Conservation (phyloP, 345 rosid species). For the Syzygium jambos region DNA sequence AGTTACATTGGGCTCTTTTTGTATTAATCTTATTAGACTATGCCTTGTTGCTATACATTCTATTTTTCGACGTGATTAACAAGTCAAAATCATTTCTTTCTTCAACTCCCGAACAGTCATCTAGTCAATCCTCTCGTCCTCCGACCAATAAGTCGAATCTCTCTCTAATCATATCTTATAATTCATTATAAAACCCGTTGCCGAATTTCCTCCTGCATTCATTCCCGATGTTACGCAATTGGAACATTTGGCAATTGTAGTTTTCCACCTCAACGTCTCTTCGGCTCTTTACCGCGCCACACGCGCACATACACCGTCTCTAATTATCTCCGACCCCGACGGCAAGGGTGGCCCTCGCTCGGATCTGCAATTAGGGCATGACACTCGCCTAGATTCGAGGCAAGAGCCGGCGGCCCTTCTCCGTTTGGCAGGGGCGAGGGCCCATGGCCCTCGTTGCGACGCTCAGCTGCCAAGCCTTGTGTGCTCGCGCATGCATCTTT, state of each 20-base stretch:
- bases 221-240: background rate
- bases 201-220: background rate
- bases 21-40: background rate
- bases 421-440: too few species aligned
- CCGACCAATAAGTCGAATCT: background rate
- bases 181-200: background rate
- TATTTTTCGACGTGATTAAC: background rate
- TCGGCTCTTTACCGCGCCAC: background rate
- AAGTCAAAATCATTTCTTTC: background rate
- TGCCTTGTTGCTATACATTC: background rate
- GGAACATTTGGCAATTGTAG: background rate
- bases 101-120: background rate
- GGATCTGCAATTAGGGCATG: background rate
- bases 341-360: accelerated
- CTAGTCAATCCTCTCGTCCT: background rate
- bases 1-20: background rate
- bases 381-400: background rate
- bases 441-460: too few species aligned
- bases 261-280: background rate
- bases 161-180: background rate
- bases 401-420: background rate
- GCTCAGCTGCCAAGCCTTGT: too few species aligned
- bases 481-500: too few species aligned
- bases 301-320: background rate
- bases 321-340: accelerated